A percentile compares a stretch with the other conserved stretches of the same genome.
Conservation (phyloP, 2,329 filamentous ascomycete genomes). For the Botrytis byssoidea region DNA sequence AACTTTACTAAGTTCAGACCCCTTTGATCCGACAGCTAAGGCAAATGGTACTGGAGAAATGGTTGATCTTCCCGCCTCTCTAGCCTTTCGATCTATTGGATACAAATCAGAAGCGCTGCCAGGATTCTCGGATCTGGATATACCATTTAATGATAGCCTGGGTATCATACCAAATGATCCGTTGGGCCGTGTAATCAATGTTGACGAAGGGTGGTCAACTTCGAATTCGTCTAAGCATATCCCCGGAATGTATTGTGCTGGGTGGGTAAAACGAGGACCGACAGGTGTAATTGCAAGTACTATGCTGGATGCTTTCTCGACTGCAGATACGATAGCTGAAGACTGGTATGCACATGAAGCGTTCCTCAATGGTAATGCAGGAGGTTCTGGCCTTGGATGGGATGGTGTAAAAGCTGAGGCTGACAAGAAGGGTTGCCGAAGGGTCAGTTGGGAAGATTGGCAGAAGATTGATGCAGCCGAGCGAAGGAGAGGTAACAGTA, state of each 20-base stretch:
- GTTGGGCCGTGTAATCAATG: conserved; percentile 64
- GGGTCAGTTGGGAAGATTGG: conserved; percentile 85
- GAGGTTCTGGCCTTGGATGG: conserved; percentile 63
- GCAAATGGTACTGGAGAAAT: conserved; percentile 51
- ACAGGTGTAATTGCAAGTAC: conserved; percentile 95
- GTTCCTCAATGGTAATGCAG: conserved; percentile 48
- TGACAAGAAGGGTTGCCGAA: conserved; percentile 53
- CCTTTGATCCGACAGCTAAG: conserved; percentile 52
- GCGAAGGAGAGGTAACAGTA: conserved; percentile 58
- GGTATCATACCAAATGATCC: conserved; percentile 84
- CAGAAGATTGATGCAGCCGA: conserved; percentile 79
- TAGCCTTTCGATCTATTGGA: conserved; percentile 92
- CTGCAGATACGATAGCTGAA: conserved; percentile 76
- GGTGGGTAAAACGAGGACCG: conserved; percentile 94
- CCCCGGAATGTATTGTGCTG: conserved; percentile 84
- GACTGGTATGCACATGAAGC: conserved; percentile 62
- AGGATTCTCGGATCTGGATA: conserved; percentile 69
- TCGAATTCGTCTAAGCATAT: conserved; percentile 39
- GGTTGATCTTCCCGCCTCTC: conserved; percentile 57
- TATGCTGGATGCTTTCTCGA: conserved; percentile 91
- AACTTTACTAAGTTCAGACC: conserved; percentile 54
- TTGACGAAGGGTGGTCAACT: conserved; percentile 23
- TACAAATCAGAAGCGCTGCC: conserved; percentile 80
- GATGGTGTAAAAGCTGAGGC: conserved; percentile 66
- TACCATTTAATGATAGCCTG: conserved; percentile 71